These are phyloP conservation scores for Jatropha multifida DNA, from an alignment of 441 rosid species.

Conservation along the genomic window DNA sequence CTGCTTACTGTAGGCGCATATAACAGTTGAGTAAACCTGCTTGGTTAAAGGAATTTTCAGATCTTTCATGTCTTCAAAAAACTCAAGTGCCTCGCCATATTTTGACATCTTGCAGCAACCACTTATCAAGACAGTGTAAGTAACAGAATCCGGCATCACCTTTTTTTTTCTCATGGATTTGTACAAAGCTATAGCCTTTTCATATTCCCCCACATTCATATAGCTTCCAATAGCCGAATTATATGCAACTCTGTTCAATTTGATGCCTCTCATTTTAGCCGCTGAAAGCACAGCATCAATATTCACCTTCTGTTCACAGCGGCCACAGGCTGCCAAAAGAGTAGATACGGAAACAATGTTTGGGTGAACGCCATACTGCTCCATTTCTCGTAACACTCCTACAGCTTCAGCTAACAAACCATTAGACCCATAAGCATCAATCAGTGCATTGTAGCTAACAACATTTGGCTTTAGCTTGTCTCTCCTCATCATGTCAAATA, in stretches of 20 bases:
- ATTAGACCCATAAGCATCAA: slow-evolving; percentile 90
- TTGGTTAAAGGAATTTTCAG: slow-evolving; percentile 61
- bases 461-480: slow-evolving; percentile 68
- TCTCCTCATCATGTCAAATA: slow-evolving; percentile 70
- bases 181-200: slow-evolving; percentile 64
- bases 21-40: slow-evolving; percentile 75
- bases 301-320: slow-evolving; percentile 64
- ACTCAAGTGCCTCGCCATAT: slow-evolving; percentile 65
- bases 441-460: slow-evolving; percentile 76
- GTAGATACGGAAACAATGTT: slow-evolving; percentile 81
- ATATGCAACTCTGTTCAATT: slow-evolving; percentile 76
- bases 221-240: slow-evolving; percentile 90
- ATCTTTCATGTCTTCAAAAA: slow-evolving; percentile 62
- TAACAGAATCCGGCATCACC: slow-evolving; percentile 68
- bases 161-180: slow-evolving; percentile 66
- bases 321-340: slow-evolving; percentile 85
- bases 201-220: slow-evolving; percentile 75
- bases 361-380: slow-evolving; percentile 65
- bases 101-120: slow-evolving; percentile 77
- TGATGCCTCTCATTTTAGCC: slow-evolving; percentile 72
- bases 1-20: slow-evolving; percentile 78
- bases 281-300: slow-evolving; percentile 78
- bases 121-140: slow-evolving; percentile 78
- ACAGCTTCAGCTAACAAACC: slow-evolving; percentile 80
- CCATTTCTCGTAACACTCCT: slow-evolving; percentile 72